These are phyloP conservation scores for Anthracocystis walkeri DNA, from an alignment of 1,284 basidiomycete species.

Conservation along the genomic window DNA sequence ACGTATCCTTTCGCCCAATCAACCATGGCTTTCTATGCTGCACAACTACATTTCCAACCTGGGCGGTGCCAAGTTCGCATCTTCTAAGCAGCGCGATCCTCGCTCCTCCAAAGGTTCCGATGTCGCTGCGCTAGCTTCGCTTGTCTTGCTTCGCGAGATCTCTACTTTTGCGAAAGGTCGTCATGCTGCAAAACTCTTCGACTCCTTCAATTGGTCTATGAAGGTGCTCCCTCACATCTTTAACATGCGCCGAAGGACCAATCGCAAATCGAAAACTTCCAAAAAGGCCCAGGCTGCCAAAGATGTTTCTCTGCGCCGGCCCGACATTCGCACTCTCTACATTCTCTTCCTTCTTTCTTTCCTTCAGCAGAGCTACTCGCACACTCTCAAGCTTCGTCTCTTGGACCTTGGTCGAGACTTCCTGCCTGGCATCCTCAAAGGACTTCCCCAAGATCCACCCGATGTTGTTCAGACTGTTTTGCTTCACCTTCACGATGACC, in stretches of 20 bases:
- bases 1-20: constrained; percentile 44
- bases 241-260: constrained; percentile 49
- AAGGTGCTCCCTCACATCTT: constrained; percentile 56
- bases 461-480: constrained; percentile 59
- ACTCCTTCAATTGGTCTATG: constrained; percentile 61
- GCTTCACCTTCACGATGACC: constrained; percentile 59
- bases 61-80: constrained; percentile 26
- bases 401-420: constrained; percentile 56
- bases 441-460: constrained; percentile 55
- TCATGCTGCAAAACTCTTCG: constrained; percentile 52
- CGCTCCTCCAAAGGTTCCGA: constrained; percentile 36
- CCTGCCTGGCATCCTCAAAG: constrained; percentile 52
- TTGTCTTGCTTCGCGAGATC: constrained; percentile 56
- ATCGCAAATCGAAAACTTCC: constrained; percentile 29
- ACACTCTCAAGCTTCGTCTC: constrained; percentile 41
- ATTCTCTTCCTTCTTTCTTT: constrained; percentile 63
- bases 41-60: constrained; percentile 54
- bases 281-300: constrained; percentile 33
- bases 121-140: constrained; percentile 45
- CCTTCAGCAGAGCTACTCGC: constrained; percentile 53
- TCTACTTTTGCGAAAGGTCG: constrained; percentile 56
- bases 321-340: constrained; percentile 65
- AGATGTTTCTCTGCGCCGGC: constrained; percentile 49
- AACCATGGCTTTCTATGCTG: constrained; percentile 52
- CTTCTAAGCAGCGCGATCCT: constrained; percentile 27